Base-by-base conservation (phyloP, 257 asterid species). In the Voacanga thouarsii region DNA sequence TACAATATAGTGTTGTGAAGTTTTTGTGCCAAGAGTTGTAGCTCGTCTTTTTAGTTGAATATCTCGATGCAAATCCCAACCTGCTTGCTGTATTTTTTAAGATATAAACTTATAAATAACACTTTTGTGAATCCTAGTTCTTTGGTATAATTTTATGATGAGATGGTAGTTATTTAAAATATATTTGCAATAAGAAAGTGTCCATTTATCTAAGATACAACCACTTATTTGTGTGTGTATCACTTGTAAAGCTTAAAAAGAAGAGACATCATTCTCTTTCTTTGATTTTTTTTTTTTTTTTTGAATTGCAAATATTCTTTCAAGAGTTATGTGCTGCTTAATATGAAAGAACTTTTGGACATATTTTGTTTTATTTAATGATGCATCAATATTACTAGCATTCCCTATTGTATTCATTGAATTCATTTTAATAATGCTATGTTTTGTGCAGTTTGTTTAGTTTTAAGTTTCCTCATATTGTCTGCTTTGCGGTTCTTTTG, bases 401-500 rank as follows among this genome's bases (percentile, higher is more conserved):
- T 63, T 14, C 37, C 26, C 33, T 41, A 61, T 60, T 71, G 12
- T 67, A 65, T 66, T 78, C 80, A 24, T 57, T 15, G 10, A 69
- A 59, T 56, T 71, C 64, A 53, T 76, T 23, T 75, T 64, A 49
- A 53, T 71, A 45, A 78, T 77, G 5, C 28, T 72, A 68, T 81
- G 70, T 75, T 80, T 86, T 75, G 75, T 83, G 80, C 90, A 95
- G 99, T 90, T 83, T 97, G 97, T 71, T 79, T 93, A 90, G 88
- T 89, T 80, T 85, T 95, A 81, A 97, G 99, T 80, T 80, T 85
- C 89, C 79, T 90, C 80, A 82, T 88, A 74, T 82, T 95, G 84
- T 88, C 80, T 72, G 87, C 96, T 41, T 75, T 95, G 84, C 93
- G 97, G 53, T 89, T 90, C 83, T 89, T 93, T 73, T 96, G 94